Evolutionary conservation across 768 basidiomycete genomes (phyloP).

Genomic region (Coprinopsis sp.): DNA sequence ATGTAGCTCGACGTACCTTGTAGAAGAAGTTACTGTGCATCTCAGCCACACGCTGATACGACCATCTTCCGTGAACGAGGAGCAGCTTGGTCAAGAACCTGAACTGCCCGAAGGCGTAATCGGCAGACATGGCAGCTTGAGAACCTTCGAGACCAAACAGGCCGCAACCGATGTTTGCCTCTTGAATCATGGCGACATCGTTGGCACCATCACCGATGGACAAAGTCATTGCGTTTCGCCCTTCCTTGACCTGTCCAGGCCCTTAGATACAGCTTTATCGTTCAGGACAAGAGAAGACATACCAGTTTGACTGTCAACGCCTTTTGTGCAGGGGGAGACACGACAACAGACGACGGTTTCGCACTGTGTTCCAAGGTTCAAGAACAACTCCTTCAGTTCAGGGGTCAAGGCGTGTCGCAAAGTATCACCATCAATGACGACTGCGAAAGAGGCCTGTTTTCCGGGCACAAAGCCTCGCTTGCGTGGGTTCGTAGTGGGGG

Average conservation of each 20-base stretch:
- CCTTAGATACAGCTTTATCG: constrained; percentile 1
- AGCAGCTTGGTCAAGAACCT: constrained; percentile 87
- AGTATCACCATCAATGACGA: constrained; percentile 96
- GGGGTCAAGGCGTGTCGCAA: constrained; percentile 74
- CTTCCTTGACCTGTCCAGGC: constrained; percentile 78
- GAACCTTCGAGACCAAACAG: constrained; percentile 92
- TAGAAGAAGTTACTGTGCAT: constrained; percentile 99
- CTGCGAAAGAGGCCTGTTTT: constrained; percentile 76
- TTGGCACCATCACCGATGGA: constrained; percentile 98
- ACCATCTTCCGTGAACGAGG: constrained; percentile 95
- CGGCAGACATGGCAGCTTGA: constrained; percentile 98
- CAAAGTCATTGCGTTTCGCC: constrained; percentile 91
- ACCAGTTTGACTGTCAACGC: constrained; percentile 94
- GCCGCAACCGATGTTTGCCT: constrained; percentile 97
- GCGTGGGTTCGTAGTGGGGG: constrained; percentile 55
- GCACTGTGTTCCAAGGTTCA: constrained; percentile 92
- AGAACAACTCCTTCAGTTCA: constrained; percentile 78
- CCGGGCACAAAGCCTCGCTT: constrained; percentile 66
- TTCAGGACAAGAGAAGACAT: constrained; percentile 21
- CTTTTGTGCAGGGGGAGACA: constrained; percentile 95
- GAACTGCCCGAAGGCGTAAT: constrained; percentile 98
- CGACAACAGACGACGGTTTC: constrained; percentile 98
- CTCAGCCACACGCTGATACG: constrained; percentile 91
- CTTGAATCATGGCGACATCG: constrained; percentile 99
- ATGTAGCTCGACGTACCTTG: constrained; percentile 53